Evolutionary conservation across 306 rosid genomes (phyloP).

Genomic region (Cucumis cinereus): DNA sequence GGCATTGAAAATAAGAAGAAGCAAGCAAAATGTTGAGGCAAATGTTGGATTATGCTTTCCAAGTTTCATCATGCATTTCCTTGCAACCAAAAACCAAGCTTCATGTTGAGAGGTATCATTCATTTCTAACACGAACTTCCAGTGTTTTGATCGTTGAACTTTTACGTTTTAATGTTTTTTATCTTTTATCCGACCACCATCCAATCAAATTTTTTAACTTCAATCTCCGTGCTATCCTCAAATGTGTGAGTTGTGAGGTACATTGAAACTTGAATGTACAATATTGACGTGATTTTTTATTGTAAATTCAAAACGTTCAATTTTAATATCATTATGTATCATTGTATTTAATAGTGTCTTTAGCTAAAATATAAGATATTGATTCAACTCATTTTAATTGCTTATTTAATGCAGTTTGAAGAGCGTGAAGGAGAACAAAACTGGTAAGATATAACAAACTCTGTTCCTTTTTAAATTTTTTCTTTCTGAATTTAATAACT

Average conservation of each 20-base stretch:
- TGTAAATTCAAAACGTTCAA: no score
- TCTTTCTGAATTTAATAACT: no score
- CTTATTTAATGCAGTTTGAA: background rate
- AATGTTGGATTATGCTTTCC: background rate
- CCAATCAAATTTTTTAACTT: no score
- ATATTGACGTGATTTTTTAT: background rate
- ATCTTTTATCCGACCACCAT: no score
- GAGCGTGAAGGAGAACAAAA: background rate
- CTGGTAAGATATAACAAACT: background rate
- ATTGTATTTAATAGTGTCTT: no score
- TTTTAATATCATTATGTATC: no score
- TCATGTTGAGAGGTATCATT: background rate
- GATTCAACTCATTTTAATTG: background rate
- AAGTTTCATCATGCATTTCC: slow-evolving; percentile 1
- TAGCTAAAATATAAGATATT: background rate
- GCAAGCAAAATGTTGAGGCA: background rate
- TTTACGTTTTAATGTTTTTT: background rate
- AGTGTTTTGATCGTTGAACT: background rate
- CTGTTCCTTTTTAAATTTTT: no score
- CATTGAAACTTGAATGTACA: background rate
- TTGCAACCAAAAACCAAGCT: background rate
- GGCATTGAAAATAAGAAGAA: background rate
- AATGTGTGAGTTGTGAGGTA: background rate
- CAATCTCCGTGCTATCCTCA: no score
- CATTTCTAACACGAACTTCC: background rate